These are phyloP conservation scores for Paecilomyces niveus DNA, from an alignment of 2,329 filamentous ascomycete genomes.

Conservation along the genomic window DNA sequence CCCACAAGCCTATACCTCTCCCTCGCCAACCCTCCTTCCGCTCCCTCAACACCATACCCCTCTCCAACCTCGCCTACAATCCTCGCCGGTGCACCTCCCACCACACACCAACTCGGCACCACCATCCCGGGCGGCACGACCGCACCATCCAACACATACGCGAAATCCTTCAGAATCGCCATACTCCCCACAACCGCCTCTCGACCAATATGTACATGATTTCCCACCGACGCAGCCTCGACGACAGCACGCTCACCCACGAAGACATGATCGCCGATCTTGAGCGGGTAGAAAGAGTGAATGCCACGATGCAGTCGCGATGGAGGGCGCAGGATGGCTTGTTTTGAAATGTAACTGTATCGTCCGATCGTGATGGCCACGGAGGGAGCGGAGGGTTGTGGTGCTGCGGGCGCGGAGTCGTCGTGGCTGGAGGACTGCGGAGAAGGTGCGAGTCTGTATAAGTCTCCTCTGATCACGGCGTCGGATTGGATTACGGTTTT, in stretches of 20 bases:
- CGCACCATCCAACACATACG: constrained; percentile 75
- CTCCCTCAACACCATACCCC: constrained; percentile 40
- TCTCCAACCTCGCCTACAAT: constrained; percentile 68
- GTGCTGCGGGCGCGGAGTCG: constrained; percentile 23
- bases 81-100: constrained; percentile 73
- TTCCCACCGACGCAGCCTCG: constrained; percentile 75
- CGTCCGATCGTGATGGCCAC: constrained; percentile 75
- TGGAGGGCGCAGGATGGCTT: constrained; percentile 73
- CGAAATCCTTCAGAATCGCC: constrained; percentile 88
- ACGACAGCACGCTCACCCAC: constrained; percentile 69
- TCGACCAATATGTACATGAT: constrained; percentile 76
- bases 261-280: constrained; percentile 92
- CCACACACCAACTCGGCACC: constrained; percentile 83
- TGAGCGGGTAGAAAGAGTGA: constrained; percentile 65
- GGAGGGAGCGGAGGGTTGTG: constrained; percentile 24
- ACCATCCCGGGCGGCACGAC: constrained; percentile 85
- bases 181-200: constrained; percentile 76
- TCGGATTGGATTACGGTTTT: constrained; percentile 95
- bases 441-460: constrained; percentile 52
- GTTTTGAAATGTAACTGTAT: constrained; percentile 80
- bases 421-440: constrained; percentile 18
- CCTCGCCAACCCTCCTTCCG: constrained; percentile 37
- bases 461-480: constrained; percentile 86
- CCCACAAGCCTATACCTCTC: constrained; percentile 36
- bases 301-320: constrained; percentile 70